phyloP scores from a whole-genome alignment of 108 stramenopile species.

The Bacterosira constricta region DNA sequence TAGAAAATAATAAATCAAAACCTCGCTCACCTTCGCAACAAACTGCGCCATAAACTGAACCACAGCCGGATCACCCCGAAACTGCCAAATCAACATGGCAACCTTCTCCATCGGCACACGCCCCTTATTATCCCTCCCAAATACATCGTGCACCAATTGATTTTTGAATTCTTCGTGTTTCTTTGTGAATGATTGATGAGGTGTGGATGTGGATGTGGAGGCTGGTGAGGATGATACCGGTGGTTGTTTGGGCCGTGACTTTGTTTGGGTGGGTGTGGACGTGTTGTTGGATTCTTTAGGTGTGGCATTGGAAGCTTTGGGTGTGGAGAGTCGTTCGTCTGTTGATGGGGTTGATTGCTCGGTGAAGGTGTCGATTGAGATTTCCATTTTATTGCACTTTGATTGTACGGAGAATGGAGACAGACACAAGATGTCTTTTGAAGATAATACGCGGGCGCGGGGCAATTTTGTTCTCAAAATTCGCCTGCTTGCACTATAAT shows the following conservation, averaged over 20 bases:
- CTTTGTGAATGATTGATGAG: background rate
- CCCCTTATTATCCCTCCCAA: slow-evolving; percentile 68
- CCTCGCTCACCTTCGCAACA: slow-evolving; percentile 86
- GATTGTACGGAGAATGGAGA: no score
- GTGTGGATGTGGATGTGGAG: background rate
- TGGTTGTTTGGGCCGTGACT: background rate
- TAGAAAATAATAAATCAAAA: no score
- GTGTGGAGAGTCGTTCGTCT: background rate
- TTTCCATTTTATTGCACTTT: background rate
- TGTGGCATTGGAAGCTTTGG: slow-evolving; percentile 5
- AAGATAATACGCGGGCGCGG: no score
- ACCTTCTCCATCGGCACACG: slow-evolving; percentile 95
- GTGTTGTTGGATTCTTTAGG: background rate
- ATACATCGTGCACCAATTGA: slow-evolving; percentile 81
- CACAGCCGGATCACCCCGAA: slow-evolving; percentile 89
- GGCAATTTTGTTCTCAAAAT: no score
- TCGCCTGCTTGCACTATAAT: no score
- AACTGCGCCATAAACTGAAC: slow-evolving; percentile 94
- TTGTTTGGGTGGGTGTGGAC: background rate
- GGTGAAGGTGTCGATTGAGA: background rate
- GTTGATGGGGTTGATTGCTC: no score
- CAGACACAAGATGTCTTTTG: no score
- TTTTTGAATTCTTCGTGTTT: slow-evolving; percentile 57
- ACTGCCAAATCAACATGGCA: slow-evolving; percentile 95
- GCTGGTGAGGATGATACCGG: background rate